phyloP scores from a whole-genome alignment of 768 basidiomycete species.

The Nidularia pulvinata region DNA sequence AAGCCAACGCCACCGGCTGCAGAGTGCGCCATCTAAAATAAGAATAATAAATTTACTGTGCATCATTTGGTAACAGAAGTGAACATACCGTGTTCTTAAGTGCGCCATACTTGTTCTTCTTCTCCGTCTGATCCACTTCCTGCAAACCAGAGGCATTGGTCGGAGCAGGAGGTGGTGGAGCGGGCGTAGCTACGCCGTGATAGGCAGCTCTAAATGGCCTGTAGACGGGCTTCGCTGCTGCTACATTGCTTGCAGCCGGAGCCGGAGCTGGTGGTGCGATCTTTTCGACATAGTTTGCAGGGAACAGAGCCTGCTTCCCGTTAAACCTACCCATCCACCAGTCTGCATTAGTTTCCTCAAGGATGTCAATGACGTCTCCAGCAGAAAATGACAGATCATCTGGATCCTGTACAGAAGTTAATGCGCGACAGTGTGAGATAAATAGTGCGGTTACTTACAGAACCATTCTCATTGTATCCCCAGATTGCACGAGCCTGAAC shows the following conservation, averaged over 20 bases:
- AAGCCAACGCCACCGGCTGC: slow-evolving; percentile 76
- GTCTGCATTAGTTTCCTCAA: slow-evolving; percentile 80
- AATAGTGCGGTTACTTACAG: slow-evolving; percentile 27
- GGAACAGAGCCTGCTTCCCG: slow-evolving; percentile 75
- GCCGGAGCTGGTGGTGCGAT: slow-evolving; percentile 24
- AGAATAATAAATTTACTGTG: not conserved
- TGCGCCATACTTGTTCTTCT: slow-evolving; percentile 59
- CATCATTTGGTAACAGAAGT: not conserved
- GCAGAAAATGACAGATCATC: slow-evolving; percentile 78
- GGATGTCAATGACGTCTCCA: slow-evolving; percentile 78
- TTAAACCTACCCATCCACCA: slow-evolving; percentile 83
- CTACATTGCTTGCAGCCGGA: slow-evolving; percentile 7
- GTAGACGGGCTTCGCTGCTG: slow-evolving; percentile 27
- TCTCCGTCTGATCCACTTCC: slow-evolving; percentile 38
- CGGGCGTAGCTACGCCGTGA: slow-evolving; percentile 34
- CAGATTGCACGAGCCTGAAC: slow-evolving; percentile 57
- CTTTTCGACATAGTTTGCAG: slow-evolving; percentile 73
- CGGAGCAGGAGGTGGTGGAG: slow-evolving; percentile 28
- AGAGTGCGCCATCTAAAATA: slow-evolving; percentile 49
- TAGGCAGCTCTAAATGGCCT: slow-evolving; percentile 44
- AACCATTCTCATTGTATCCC: slow-evolving; percentile 64
- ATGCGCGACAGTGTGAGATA: slow-evolving; percentile 1
- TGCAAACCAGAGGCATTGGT: slow-evolving; percentile 45
- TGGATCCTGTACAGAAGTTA: slow-evolving; percentile 47
- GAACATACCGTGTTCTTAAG: slow-evolving; percentile 56